These are phyloP conservation scores for Punctularia strigosozonata DNA, from an alignment of 768 basidiomycete genomes.

Conservation along the genomic window DNA sequence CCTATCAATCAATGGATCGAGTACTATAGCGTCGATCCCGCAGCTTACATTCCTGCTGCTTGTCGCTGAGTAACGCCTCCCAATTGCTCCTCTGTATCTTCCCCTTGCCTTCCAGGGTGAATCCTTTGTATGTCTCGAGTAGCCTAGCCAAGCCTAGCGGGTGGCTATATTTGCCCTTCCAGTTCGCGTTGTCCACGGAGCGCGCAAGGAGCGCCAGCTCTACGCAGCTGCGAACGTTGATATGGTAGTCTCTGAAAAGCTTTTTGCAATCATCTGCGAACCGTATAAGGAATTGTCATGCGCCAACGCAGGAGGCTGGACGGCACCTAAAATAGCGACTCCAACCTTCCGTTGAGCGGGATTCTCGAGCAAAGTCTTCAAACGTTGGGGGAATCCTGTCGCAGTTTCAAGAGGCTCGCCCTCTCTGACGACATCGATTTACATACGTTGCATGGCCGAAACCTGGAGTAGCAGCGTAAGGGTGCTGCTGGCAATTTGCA, in stretches of 20 bases:
- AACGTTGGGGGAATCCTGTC: slow-evolving; percentile 30
- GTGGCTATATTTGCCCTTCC: slow-evolving; percentile 58
- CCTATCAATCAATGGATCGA: slow-evolving; percentile 1
- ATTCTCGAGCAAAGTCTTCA: slow-evolving; percentile 40
- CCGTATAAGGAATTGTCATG: not conserved
- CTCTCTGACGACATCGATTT: not conserved
- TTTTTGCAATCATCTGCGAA: slow-evolving; percentile 55
- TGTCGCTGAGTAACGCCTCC: slow-evolving; percentile 34
- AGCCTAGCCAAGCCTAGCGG: slow-evolving; percentile 56
- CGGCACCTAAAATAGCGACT: slow-evolving; percentile 57
- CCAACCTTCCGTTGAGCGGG: slow-evolving; percentile 53
- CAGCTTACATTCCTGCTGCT: slow-evolving; percentile 51
- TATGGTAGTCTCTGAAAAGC: slow-evolving; percentile 34
- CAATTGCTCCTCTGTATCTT: slow-evolving; percentile 58
- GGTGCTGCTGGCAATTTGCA: slow-evolving; percentile 54
- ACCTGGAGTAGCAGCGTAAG: slow-evolving; percentile 56
- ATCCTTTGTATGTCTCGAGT: slow-evolving; percentile 46
- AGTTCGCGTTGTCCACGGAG: slow-evolving; percentile 55
- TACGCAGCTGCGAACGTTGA: slow-evolving; percentile 38
- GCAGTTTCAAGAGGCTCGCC: not conserved
- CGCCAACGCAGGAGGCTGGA: not conserved
- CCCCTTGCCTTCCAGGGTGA: slow-evolving; percentile 44
- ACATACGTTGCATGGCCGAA: slow-evolving; percentile 38
- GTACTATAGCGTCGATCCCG: too few relatives aligned
- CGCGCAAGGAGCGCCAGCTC: slow-evolving; percentile 63